Evolutionary conservation across 2,329 filamentous ascomycete species (phyloP), one percentile per base, ranked within the genome.

Genomic region (Aspergillus udagawae): DNA sequence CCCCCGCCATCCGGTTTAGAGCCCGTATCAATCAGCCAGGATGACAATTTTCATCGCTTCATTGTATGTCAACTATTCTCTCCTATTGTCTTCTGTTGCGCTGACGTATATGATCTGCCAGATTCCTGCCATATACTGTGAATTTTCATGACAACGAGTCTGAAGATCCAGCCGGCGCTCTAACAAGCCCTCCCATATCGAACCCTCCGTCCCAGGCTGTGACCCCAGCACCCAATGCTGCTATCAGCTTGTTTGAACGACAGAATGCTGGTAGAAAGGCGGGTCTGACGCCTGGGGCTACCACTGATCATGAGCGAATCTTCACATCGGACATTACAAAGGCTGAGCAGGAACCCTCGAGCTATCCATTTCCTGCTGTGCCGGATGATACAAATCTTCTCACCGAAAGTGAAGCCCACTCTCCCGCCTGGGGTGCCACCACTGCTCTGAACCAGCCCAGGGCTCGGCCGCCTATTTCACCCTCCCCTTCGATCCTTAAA

Each of bases 121-220:
- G 92, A 56, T 96, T 96, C 72, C 84, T 97, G 38, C 93, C 93
- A 35, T 92, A 96, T 73, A 97, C 93, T 44, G 82, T 96, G 68
- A 87, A 96, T 74, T 97, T 97, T 74, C 87, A 87, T 65, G 81
- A 90, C 56, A 84, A 74, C 49, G 66, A 69, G 21, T 60, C 64
- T 27, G 65, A 67, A 53, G 58, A 67, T 60, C 56, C 81, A 80
- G 32, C 78, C 79, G 52, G 76, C 74, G 57, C 77, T 70, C 60
- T 70, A 69, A 59, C 71, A 66, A 63, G 71, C 52, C 56, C 59
- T 25, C 71, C 52, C 62, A 68, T 61, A 49, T 55, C 60, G n/a
- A 64, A 63, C 51, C 49, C 63, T 54, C 54, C 49, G 63, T 57
- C 70, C 65, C 67, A 65, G 60, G 66, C 63, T 60, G 67, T 55